Percentiles rank a stretch among this genome's conserved stretches.
Evolutionary conservation across 129 eudicot species (phyloP).

Genomic region (Apium graveolens): DNA sequence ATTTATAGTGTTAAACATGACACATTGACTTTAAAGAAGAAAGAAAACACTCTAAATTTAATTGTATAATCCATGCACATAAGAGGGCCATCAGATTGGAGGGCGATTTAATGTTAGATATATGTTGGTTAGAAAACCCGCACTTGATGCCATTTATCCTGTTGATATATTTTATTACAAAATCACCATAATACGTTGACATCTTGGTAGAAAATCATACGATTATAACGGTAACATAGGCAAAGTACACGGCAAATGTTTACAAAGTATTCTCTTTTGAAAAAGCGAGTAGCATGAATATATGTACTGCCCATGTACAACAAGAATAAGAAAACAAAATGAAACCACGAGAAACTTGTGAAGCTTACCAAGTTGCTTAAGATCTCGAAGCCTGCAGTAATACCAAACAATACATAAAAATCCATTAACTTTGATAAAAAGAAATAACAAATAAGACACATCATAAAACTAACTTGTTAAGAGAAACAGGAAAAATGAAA

Average conservation of each 20-base stretch:
- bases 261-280: not conserved
- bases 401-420: conserved; percentile 1
- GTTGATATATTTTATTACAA: no score
- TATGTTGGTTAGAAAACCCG: not conserved
- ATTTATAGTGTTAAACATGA: not conserved
- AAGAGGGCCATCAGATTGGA: not conserved
- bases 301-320: not conserved
- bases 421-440: not conserved
- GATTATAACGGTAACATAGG: not conserved
- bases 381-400: conserved; percentile 59
- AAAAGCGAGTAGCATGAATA: not conserved
- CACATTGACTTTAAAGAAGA: not conserved
- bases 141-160: not conserved
- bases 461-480: not conserved
- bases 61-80: not conserved
- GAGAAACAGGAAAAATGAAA: not conserved
- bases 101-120: not conserved
- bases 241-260: no score
- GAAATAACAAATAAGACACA: not conserved
- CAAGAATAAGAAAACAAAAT: not conserved
- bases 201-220: no score
- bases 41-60: not conserved
- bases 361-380: conserved; percentile 60
- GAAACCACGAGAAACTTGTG: not conserved
- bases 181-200: no score